Conservation (phyloP, 768 basidiomycete species). For the Mycena galericulata region DNA sequence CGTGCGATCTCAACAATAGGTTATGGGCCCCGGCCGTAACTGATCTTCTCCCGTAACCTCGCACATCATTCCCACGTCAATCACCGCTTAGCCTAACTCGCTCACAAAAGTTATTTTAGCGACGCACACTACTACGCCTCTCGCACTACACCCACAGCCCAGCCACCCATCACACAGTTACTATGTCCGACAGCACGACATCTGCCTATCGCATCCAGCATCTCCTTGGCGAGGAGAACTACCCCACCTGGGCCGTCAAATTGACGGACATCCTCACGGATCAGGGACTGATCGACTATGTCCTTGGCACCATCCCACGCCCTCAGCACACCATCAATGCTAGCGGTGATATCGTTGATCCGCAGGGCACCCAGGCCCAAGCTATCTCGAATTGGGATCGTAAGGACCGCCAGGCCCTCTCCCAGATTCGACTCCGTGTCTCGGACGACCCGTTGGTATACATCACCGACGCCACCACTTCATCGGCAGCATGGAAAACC, state of each 20-base stretch:
- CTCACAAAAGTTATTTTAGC: background rate
- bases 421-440: constrained; percentile 40
- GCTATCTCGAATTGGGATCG: constrained; percentile 10
- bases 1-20: constrained; percentile 9
- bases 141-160: too few species aligned
- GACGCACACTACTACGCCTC: constrained; percentile 9
- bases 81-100: background rate
- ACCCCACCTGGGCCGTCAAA: constrained; percentile 36
- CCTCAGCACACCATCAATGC: background rate
- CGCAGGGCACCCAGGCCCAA: constrained; percentile 9
- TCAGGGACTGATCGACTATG: constrained; percentile 26
- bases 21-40: constrained; percentile 21
- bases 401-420: constrained; percentile 45
- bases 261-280: constrained; percentile 37
- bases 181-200: too few species aligned
- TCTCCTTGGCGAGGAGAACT: constrained; percentile 33
- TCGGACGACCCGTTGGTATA: constrained; percentile 12
- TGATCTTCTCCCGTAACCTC: background rate
- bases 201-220: constrained; percentile 14
- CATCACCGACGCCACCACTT: constrained; percentile 8
- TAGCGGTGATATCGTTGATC: background rate
- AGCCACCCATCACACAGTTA: too few species aligned
- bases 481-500: constrained; percentile 41
- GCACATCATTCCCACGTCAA: background rate
- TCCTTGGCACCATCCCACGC: background rate